Base-by-base conservation (phyloP, 2,329 filamentous ascomycete species). In the Aureobasidium mangrovei region DNA sequence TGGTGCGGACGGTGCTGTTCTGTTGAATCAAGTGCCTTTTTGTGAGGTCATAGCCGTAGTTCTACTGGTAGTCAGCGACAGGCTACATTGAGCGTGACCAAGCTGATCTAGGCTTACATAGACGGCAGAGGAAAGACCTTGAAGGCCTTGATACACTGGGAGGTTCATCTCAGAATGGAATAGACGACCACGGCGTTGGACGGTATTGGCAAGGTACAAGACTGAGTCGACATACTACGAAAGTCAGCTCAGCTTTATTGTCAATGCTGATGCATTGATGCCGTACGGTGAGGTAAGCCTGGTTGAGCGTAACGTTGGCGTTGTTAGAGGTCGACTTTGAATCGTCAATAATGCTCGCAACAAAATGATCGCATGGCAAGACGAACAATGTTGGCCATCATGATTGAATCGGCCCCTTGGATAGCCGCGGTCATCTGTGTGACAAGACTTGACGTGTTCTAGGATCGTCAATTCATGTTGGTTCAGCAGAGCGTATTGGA, bases 161-260 rank as follows among this genome's bases (percentile, higher is more conserved):
- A 54, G 44, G 58, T 71, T 71, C 61, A 67, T 60, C 56, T 71
- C 69, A 10, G 62, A 61, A 58, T 71, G 69, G 60, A 65, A 69
- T 47, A 63, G 53, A 3, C 63, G 64, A 35, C 68, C 68, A 26
- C 67, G 65, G 7, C 64, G 59, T 24, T 55, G 64, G 3, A 69
- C 58, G 3, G 63, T 63, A 26, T 60, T 60, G 32, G 65, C 61
- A 10, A 70, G 57, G 42, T 61, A 63, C 33, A 61, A 60, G 38
- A 63, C 39, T 27, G 43, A 43, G 32, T 62, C 59, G 47, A 67
- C 52, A 54, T 69, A 71, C 55, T 66, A 29, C 5, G 12, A 33
- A 8, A 8, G 27, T 40, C 8, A 28, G 35, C 43, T 58, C 26
- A 62, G 53, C 40, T 56, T 61, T 7, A 51, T 52, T 12, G 10